Evolutionary conservation across 2,329 filamentous ascomycete genomes (phyloP).

Genomic region (Didymella glomerata): DNA sequence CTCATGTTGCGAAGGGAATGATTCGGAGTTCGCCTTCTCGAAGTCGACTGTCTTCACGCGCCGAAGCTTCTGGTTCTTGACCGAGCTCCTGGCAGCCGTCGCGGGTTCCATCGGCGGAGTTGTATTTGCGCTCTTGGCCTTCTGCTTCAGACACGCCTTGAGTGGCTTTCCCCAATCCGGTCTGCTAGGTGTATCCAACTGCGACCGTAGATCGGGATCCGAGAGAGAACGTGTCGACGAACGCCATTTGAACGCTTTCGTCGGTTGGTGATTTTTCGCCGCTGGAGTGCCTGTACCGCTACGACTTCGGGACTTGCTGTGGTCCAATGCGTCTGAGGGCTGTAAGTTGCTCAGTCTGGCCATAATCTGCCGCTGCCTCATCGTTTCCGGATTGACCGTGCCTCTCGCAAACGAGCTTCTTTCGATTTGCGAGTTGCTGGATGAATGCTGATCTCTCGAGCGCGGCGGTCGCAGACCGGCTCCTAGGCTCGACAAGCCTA

Average conservation of each 20-base stretch:
- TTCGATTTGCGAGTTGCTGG: slow-evolving; percentile 23
- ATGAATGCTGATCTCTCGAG: slow-evolving; percentile 15
- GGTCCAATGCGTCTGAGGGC: background rate
- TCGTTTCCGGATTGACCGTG: slow-evolving; percentile 8
- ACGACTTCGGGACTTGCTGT: background rate
- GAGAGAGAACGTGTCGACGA: slow-evolving; percentile 13
- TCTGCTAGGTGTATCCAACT: slow-evolving; percentile 5
- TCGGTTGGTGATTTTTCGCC: background rate
- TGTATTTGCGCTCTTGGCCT: slow-evolving; percentile 33
- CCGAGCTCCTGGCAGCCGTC: background rate
- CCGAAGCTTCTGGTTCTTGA: slow-evolving; percentile 24
- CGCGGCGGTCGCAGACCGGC: background rate
- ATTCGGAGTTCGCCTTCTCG: slow-evolving; percentile 20
- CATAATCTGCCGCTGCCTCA: background rate
- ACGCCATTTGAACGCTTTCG: background rate
- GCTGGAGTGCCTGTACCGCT: background rate
- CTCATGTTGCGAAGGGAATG: background rate
- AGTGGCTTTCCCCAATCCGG: slow-evolving; percentile 19
- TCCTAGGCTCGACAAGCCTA: background rate
- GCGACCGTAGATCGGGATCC: slow-evolving; percentile 13
- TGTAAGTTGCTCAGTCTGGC: background rate
- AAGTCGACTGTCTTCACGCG: slow-evolving; percentile 46
- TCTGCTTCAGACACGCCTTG: slow-evolving; percentile 42
- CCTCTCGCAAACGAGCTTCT: slow-evolving; percentile 20
- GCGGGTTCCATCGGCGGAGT: slow-evolving; percentile 25